Percentiles rank a stretch among this genome's conserved stretches.
These are phyloP conservation scores for Arthrobotrys iridis DNA, from an alignment of 2,329 filamentous ascomycete genomes.

Conservation along the genomic window DNA sequence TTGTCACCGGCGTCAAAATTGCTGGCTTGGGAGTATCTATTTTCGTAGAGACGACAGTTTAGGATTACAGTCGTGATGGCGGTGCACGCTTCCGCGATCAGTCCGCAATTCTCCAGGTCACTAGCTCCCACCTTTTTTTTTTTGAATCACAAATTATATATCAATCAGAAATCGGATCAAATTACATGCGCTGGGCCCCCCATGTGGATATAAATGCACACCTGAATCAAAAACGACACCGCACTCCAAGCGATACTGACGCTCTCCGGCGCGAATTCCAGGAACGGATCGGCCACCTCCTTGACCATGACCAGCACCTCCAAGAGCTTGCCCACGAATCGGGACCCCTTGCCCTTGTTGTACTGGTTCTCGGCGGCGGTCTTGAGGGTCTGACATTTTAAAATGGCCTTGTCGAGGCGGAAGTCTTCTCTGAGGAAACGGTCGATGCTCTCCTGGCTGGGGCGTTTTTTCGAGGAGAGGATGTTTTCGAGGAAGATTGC, in stretches of 20 bases:
- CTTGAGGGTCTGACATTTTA: constrained; percentile 49
- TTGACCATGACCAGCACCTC: constrained; percentile 43
- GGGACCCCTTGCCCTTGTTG: constrained; percentile 45
- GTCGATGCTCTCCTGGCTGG: constrained; percentile 49
- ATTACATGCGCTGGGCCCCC: neutral
- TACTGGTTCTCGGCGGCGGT: constrained; percentile 49
- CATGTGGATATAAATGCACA: neutral
- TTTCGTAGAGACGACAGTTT: constrained; percentile 50
- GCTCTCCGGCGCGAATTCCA: constrained; percentile 50
- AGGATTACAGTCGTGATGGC: constrained; percentile 48
- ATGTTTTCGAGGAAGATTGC: constrained; percentile 41
- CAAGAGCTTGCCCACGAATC: constrained; percentile 45
- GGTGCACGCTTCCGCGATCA: constrained; percentile 50
- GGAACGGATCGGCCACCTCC: constrained; percentile 42
- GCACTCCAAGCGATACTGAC: constrained; percentile 51
- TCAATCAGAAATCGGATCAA: neutral
- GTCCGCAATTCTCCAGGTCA: constrained; percentile 47
- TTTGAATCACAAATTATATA: neutral
- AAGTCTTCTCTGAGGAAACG: constrained; percentile 48
- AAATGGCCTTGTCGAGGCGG: constrained; percentile 47
- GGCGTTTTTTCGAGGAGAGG: constrained; percentile 31
- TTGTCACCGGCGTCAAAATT: constrained; percentile 23
- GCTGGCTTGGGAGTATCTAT: constrained; percentile 17
- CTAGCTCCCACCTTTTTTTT: constrained; percentile 39
- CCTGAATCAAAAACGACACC: constrained; percentile 50